A percentile compares a stretch with the other conserved stretches of the same genome.
phyloP scores from a whole-genome alignment of 768 basidiomycete species.

The Baorangia bicolor region DNA sequence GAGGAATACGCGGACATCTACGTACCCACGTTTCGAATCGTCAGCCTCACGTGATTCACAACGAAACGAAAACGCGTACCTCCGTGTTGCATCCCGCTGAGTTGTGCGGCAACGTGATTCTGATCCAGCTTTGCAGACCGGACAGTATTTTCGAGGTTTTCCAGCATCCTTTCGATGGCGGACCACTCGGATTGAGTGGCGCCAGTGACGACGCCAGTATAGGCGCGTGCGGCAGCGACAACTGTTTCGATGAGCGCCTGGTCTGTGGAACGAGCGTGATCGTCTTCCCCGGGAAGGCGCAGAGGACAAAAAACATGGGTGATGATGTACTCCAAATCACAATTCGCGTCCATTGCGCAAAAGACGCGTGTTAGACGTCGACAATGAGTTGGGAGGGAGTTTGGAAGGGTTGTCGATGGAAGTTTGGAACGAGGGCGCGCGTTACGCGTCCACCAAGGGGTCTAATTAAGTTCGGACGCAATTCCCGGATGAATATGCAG shows the following conservation, averaged over 20 bases:
- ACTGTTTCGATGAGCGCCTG: conserved; percentile 25
- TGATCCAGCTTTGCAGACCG: not conserved
- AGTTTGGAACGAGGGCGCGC: too few species aligned
- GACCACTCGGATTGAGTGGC: not conserved
- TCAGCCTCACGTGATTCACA: not conserved
- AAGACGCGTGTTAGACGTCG: too few species aligned
- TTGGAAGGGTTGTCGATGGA: not conserved
- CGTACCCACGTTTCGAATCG: too few species aligned
- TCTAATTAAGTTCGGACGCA: too few species aligned
- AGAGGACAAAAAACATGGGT: conserved; percentile 44
- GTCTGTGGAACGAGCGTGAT: conserved; percentile 25
- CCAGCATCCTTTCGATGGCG: conserved; percentile 27
- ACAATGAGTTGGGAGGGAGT: too few species aligned
- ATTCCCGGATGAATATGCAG: too few species aligned
- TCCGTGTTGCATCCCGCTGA: conserved; percentile 22
- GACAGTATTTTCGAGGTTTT: conserved; percentile 7
- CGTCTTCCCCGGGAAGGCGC: conserved; percentile 36
- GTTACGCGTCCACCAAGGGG: not conserved
- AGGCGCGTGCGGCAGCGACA: conserved; percentile 12
- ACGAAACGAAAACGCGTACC: conserved; percentile 10
- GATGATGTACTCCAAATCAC: conserved; percentile 27
- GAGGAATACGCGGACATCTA: conserved; percentile 39
- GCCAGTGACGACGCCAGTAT: not conserved
- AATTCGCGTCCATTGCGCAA: not conserved
- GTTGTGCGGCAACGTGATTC: not conserved